These are phyloP conservation scores for Castanea sativa DNA, from an alignment of 306 rosid genomes.

Conservation along the genomic window DNA sequence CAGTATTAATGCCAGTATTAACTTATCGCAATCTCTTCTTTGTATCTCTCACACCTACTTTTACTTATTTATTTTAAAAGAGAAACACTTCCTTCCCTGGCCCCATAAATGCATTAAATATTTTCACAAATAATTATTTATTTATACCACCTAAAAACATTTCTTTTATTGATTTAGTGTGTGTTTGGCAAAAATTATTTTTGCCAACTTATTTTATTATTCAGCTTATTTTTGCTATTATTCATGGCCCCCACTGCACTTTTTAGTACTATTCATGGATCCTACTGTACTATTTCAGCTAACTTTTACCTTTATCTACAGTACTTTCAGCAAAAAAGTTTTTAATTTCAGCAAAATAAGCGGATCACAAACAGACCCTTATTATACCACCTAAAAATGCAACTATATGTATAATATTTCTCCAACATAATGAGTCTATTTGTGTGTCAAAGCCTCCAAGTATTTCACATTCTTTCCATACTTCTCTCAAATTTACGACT, in stretches of 20 bases:
- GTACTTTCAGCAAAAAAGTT: too few species aligned
- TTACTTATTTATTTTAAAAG: neutral
- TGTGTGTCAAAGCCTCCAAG: neutral
- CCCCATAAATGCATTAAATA: neutral
- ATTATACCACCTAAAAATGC: too few species aligned
- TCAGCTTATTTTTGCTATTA: too few species aligned
- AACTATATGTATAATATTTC: neutral
- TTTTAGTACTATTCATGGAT: too few species aligned
- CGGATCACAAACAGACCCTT: too few species aligned
- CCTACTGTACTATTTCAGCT: too few species aligned
- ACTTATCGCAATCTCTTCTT: neutral
- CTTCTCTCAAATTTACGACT: conserved; percentile 7
- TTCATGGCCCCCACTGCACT: too few species aligned
- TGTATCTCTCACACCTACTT: neutral
- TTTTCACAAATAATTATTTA: neutral
- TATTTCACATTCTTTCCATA: conserved; percentile 10
- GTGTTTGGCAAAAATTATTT: too few species aligned
- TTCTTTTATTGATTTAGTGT: too few species aligned
- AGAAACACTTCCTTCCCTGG: neutral
- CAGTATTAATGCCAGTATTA: conserved; percentile 2
- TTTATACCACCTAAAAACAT: neutral
- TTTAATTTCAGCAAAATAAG: too few species aligned
- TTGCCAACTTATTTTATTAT: too few species aligned
- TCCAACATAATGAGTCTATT: neutral
- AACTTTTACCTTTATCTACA: too few species aligned